Conservation (phyloP, 129 eudicot genomes). For the Tanacetum coccineum region DNA sequence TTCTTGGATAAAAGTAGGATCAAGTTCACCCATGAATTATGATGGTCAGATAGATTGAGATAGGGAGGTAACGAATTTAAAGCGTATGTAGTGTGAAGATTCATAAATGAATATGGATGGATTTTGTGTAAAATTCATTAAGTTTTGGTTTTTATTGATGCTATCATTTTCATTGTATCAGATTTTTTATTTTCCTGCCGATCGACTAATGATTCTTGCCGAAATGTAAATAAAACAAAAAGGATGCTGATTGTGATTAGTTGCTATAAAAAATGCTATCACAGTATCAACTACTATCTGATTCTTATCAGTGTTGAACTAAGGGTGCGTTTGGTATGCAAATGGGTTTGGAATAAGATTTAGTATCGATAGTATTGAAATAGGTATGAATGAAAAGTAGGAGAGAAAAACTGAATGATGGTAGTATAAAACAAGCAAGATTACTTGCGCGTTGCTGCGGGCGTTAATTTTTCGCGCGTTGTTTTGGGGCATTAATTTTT, state of each 20-base stretch:
- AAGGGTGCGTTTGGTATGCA: too few species aligned
- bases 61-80: neutral
- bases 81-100: neutral
- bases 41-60: neutral
- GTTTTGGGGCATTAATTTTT: too few species aligned
- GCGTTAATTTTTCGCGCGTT: too few species aligned
- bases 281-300: too few species aligned
- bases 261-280: too few species aligned
- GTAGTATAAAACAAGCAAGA: too few species aligned
- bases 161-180: conserved; percentile 17
- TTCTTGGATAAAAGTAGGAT: conserved; percentile 59
- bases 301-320: too few species aligned
- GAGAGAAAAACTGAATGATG: too few species aligned
- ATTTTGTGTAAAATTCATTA: conserved; percentile 6
- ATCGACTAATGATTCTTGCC: neutral
- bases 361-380: too few species aligned
- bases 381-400: too few species aligned
- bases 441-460: too few species aligned
- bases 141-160: conserved; percentile 22
- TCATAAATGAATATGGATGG: conserved; percentile 9
- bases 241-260: neutral
- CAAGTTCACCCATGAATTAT: conserved; percentile 49
- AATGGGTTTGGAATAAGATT: too few species aligned
- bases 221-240: neutral
- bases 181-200: neutral